Percentiles rank a stretch among this genome's conserved stretches.
Evolutionary conservation across 2,329 filamentous ascomycete species (phyloP).

Genomic region (Keithomyces neogunnii): DNA sequence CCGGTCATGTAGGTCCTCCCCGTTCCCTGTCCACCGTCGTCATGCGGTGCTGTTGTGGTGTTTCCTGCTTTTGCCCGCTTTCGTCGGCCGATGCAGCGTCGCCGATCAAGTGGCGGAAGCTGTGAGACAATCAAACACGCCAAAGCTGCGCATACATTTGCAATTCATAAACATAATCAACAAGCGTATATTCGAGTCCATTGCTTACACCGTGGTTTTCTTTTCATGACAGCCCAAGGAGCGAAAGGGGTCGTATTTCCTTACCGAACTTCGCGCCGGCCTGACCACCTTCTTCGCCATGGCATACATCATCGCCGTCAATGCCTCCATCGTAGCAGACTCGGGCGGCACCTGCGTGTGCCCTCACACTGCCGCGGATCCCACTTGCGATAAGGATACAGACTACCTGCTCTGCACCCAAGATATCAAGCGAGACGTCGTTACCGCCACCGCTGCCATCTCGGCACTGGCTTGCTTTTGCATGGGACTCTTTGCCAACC

Average conservation of each 20-base stretch:
- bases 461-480: slow-evolving; percentile 70
- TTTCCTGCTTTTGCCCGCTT: not conserved
- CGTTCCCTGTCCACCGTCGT: not conserved
- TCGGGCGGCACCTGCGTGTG: slow-evolving; percentile 72
- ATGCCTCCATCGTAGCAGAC: slow-evolving; percentile 48
- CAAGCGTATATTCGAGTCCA: no score
- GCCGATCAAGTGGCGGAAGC: not conserved
- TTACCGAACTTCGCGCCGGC: slow-evolving; percentile 77
- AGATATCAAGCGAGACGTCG: slow-evolving; percentile 65
- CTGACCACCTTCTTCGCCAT: slow-evolving; percentile 70
- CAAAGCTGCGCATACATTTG: not conserved
- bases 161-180: not conserved
- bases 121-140: not conserved
- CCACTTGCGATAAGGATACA: slow-evolving; percentile 41
- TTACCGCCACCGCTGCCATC: slow-evolving; percentile 80
- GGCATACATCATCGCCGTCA: slow-evolving; percentile 46
- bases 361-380: slow-evolving; percentile 39
- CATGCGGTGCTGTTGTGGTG: not conserved
- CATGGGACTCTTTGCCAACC: slow-evolving; percentile 76
- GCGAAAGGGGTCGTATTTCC: slow-evolving; percentile 67
- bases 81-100: not conserved
- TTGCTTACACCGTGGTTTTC: not conserved
- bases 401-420: slow-evolving; percentile 56
- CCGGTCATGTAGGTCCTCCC: slow-evolving; percentile 61
- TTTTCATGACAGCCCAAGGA: slow-evolving; percentile 47